These are phyloP conservation scores for Calonectria henricotiae DNA, from an alignment of 2,329 filamentous ascomycete genomes.

Conservation along the genomic window DNA sequence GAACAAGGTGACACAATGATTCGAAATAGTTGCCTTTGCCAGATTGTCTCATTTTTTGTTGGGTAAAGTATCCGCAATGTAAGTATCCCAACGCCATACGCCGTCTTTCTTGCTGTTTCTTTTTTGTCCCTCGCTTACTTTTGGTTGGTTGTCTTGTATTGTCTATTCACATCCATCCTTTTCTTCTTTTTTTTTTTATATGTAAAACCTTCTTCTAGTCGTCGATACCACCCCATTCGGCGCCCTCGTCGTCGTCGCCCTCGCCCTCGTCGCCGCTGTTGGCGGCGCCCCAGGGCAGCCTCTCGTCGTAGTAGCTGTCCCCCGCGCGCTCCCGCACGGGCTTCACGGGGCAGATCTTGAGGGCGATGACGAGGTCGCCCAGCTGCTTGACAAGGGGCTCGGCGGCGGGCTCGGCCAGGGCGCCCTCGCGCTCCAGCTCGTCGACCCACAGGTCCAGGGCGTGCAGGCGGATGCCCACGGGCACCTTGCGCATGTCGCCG, in stretches of 20 bases:
- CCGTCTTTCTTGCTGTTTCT: slow-evolving; percentile 30
- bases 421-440: slow-evolving; percentile 82
- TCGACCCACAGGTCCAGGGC: slow-evolving; percentile 93
- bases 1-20: slow-evolving; percentile 25
- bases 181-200: slow-evolving; percentile 45
- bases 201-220: slow-evolving; percentile 63
- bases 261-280: slow-evolving; percentile 54
- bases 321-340: slow-evolving; percentile 79
- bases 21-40: slow-evolving; percentile 25
- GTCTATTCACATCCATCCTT: not conserved
- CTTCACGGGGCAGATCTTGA: slow-evolving; percentile 78
- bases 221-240: slow-evolving; percentile 80
- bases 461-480: slow-evolving; percentile 90
- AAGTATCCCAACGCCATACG: slow-evolving; percentile 51
- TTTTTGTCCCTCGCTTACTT: slow-evolving; percentile 4
- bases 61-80: slow-evolving; percentile 18
- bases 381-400: slow-evolving; percentile 69
- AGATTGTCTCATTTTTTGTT: slow-evolving; percentile 38
- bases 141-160: not conserved
- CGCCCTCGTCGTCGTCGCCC: slow-evolving; percentile 61
- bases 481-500: slow-evolving; percentile 72
- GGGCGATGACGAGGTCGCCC: slow-evolving; percentile 69
- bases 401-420: slow-evolving; percentile 61
- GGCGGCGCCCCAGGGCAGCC: slow-evolving; percentile 74
- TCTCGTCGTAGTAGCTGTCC: slow-evolving; percentile 82